Conservation (phyloP, 2,329 filamentous ascomycete genomes). For the Sporothrix pallida region DNA sequence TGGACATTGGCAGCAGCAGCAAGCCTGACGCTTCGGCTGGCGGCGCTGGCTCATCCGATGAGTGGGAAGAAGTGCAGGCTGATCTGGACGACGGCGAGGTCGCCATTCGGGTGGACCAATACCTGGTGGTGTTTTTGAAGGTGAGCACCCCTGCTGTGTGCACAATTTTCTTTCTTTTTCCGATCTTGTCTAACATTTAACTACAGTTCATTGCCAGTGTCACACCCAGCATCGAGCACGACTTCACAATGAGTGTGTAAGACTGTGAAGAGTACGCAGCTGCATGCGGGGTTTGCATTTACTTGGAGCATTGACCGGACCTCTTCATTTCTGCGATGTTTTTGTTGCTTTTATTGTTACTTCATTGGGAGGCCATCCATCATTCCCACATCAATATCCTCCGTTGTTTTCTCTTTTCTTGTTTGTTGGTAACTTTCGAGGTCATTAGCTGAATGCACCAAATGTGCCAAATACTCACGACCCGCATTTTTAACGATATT, state of each 20-base stretch:
- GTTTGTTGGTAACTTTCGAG: too few relatives aligned
- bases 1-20: slow-evolving; percentile 23
- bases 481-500: too few relatives aligned
- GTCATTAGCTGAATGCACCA: too few relatives aligned
- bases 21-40: slow-evolving; percentile 40
- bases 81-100: slow-evolving; percentile 73
- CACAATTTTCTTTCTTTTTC: too few relatives aligned
- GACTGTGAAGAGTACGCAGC: background rate
- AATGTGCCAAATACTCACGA: too few relatives aligned
- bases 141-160: slow-evolving; percentile 59
- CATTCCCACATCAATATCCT: too few relatives aligned
- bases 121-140: slow-evolving; percentile 85
- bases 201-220: slow-evolving; percentile 35
- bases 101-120: slow-evolving; percentile 86
- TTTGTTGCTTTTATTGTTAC: background rate
- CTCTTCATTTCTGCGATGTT: background rate
- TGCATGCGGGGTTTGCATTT: background rate
- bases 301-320: background rate
- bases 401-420: too few relatives aligned
- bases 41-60: slow-evolving; percentile 59
- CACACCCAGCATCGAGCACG: slow-evolving; percentile 34
- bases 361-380: too few relatives aligned
- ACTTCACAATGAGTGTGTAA: slow-evolving; percentile 36
- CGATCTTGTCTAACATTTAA: background rate
- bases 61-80: slow-evolving; percentile 70